Evolutionary conservation across 1,284 basidiomycete species (phyloP).

Genomic region (Ustilago tritici): DNA sequence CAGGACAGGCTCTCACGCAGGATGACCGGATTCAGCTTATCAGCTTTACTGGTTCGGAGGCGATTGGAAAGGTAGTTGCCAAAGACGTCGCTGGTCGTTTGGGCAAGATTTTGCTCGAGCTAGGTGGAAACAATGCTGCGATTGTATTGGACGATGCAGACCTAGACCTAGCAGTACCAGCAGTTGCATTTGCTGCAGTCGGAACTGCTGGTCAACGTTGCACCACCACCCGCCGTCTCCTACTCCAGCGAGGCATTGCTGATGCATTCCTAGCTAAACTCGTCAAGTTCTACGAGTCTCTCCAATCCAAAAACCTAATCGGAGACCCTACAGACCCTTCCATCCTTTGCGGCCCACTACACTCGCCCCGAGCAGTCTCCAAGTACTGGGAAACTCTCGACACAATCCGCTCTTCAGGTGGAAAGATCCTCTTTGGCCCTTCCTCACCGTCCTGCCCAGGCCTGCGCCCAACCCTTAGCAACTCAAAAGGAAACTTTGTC

Average conservation of each 20-base stretch:
- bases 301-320: constrained; percentile 73
- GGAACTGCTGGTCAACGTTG: constrained; percentile 95
- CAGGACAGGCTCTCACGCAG: constrained; percentile 82
- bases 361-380: constrained; percentile 78
- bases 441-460: constrained; percentile 71
- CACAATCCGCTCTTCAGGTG: constrained; percentile 77
- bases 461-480: neutral
- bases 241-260: constrained; percentile 85
- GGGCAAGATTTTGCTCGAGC: constrained; percentile 85
- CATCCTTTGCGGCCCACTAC: constrained; percentile 88
- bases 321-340: constrained; percentile 82
- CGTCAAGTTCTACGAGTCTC: constrained; percentile 77
- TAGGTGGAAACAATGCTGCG: constrained; percentile 96
- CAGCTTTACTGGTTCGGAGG: constrained; percentile 93
- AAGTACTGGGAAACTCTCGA: constrained; percentile 78
- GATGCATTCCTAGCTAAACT: constrained; percentile 81
- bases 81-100: constrained; percentile 82
- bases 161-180: constrained; percentile 84
- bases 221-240: constrained; percentile 89
- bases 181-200: constrained; percentile 91
- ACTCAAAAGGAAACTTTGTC: constrained; percentile 81
- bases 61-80: constrained; percentile 84
- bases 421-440: constrained; percentile 82
- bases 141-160: constrained; percentile 94
- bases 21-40: constrained; percentile 78